These are phyloP conservation scores for Colletotrichum siamense DNA, from an alignment of 2,329 filamentous ascomycete genomes.

Conservation along the genomic window DNA sequence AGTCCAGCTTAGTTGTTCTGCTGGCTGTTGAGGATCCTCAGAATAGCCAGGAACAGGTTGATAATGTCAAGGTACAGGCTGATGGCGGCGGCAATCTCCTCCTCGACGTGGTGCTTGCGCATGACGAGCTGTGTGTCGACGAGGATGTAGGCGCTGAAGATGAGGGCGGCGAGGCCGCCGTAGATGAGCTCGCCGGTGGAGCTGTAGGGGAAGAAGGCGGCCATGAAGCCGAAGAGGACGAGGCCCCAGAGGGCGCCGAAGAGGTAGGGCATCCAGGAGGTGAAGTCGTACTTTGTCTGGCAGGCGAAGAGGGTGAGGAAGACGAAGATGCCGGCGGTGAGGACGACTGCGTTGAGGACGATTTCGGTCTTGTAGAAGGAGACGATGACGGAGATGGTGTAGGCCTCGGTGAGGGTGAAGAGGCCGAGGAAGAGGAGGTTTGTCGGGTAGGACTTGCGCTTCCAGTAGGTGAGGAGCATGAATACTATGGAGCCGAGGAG, in stretches of 20 bases:
- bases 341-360: constrained; percentile 87
- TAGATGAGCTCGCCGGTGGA: constrained; percentile 87
- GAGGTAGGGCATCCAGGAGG: constrained; percentile 93
- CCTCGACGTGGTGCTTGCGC: constrained; percentile 95
- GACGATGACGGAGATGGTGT: constrained; percentile 90
- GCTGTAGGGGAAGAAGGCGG: constrained; percentile 84
- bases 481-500: constrained; percentile 84
- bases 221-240: constrained; percentile 92
- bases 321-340: constrained; percentile 85
- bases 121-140: constrained; percentile 96
- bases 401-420: constrained; percentile 93
- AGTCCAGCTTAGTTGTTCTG: constrained; percentile 75
- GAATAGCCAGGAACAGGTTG: constrained; percentile 95
- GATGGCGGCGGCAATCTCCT: constrained; percentile 95
- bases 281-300: constrained; percentile 98
- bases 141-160: constrained; percentile 94
- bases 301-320: constrained; percentile 88
- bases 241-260: constrained; percentile 90
- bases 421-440: constrained; percentile 91
- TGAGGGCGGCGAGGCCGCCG: constrained; percentile 78
- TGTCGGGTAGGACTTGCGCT: constrained; percentile 91
- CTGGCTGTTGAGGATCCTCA: constrained; percentile 96
- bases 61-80: constrained; percentile 95
- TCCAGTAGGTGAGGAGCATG: constrained; percentile 91
- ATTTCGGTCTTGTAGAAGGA: constrained; percentile 86